A percentile compares a stretch with the other conserved stretches of the same genome.
phyloP scores from a whole-genome alignment of 1,139 yeast species.

The Diutina scorzettiae region DNA sequence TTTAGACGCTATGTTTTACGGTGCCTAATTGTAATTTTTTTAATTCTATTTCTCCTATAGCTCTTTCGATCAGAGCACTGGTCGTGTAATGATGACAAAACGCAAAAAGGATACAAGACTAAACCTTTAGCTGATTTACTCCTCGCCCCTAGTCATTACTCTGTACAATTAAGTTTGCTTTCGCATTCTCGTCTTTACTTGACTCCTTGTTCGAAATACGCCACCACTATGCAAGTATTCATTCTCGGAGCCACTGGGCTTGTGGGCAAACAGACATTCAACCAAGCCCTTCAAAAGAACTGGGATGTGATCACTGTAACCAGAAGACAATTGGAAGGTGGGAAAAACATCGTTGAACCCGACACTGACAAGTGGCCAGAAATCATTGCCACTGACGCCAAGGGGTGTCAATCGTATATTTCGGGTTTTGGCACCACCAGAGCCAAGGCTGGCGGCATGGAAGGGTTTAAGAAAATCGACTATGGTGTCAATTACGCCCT shows the following conservation, averaged over 20 bases:
- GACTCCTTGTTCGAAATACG: too few relatives aligned
- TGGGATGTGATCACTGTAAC: conserved; percentile 31
- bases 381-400: conserved; percentile 12
- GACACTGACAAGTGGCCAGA: conserved; percentile 32
- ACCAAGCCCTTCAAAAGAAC: conserved; percentile 21
- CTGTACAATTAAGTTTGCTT: too few relatives aligned
- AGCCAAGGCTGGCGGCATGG: conserved; percentile 53
- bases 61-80: not conserved
- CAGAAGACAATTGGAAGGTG: conserved; percentile 23
- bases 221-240: conserved; percentile 17
- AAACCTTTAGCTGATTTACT: too few relatives aligned
- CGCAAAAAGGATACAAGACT: too few relatives aligned
- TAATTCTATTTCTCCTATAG: not conserved
- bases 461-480: conserved; percentile 55
- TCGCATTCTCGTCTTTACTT: too few relatives aligned
- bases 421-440: conserved; percentile 70
- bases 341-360: conserved; percentile 19
- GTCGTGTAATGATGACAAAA: too few relatives aligned
- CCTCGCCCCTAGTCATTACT: too few relatives aligned
- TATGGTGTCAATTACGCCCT: conserved; percentile 52
- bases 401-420: conserved; percentile 25
- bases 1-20: too few relatives aligned
- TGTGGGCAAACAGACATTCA: conserved; percentile 39
- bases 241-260: conserved; percentile 55
- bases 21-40: too few relatives aligned